phyloP scores from a whole-genome alignment of 192 early-diverging fungal species.

The Podila epicladia region DNA sequence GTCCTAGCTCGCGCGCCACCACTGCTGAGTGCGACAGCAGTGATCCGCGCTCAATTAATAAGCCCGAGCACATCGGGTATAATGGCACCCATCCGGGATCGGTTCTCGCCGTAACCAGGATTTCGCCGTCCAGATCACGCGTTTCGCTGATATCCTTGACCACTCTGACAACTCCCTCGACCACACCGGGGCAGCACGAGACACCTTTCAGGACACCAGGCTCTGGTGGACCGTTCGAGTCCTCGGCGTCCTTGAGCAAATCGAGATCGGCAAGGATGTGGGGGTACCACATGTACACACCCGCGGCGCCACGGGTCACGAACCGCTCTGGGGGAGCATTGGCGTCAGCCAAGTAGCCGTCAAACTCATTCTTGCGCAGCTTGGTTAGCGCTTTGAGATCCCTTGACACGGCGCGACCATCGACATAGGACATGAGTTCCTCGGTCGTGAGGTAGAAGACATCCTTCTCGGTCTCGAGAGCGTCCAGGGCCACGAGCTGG shows the following conservation, averaged over 20 bases:
- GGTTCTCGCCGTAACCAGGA: constrained; percentile 50
- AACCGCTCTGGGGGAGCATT: constrained; percentile 48
- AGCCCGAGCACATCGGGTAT: constrained; percentile 51
- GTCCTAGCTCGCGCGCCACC: constrained; percentile 53
- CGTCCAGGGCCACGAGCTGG: constrained; percentile 29
- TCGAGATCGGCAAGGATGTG: constrained; percentile 48
- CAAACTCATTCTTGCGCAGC: constrained; percentile 38
- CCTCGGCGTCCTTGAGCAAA: constrained; percentile 45
- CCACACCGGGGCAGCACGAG: constrained; percentile 49
- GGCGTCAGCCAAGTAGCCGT: constrained; percentile 30
- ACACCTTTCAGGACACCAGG: constrained; percentile 48
- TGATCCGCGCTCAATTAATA: constrained; percentile 53
- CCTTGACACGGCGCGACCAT: constrained; percentile 42
- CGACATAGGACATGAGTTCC: constrained; percentile 42
- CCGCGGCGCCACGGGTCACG: constrained; percentile 41
- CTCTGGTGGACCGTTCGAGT: constrained; percentile 44
- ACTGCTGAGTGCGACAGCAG: constrained; percentile 54
- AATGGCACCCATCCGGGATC: constrained; percentile 56
- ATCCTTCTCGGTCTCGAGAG: constrained; percentile 31
- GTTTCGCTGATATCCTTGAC: constrained; percentile 46
- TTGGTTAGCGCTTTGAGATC: constrained; percentile 47
- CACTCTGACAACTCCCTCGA: constrained; percentile 46
- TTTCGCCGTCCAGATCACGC: constrained; percentile 40
- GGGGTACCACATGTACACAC: constrained; percentile 51
- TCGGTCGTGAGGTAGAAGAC: constrained; percentile 44